Percentiles rank a stretch among this genome's conserved stretches.
Evolutionary conservation across 345 rosid genomes (phyloP).

Genomic region (Iberis pinnata): DNA sequence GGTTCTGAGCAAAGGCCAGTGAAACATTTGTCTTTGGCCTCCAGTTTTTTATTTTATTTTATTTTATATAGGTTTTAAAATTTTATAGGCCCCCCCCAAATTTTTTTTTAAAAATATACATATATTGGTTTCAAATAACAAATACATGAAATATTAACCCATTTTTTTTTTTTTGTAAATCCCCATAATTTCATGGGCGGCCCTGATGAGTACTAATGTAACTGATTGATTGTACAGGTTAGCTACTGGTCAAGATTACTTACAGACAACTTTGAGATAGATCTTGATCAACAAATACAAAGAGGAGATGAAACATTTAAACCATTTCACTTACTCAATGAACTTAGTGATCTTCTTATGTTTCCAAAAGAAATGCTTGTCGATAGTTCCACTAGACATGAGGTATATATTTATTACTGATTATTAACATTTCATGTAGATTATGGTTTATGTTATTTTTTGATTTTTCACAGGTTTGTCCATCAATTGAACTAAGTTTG

Average conservation of each 20-base stretch:
- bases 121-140: too few species aligned
- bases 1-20: too few species aligned
- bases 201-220: too few species aligned
- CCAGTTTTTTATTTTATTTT: too few species aligned
- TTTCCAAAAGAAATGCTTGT: slow-evolving; percentile 93
- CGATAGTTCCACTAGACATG: slow-evolving; percentile 59
- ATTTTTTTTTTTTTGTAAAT: too few species aligned
- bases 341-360: slow-evolving; percentile 90
- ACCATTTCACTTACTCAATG: slow-evolving; percentile 62
- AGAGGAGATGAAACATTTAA: slow-evolving; percentile 36
- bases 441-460: slow-evolving; percentile 2
- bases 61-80: too few species aligned
- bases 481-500: slow-evolving; percentile 62
- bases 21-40: too few species aligned
- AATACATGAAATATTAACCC: too few species aligned
- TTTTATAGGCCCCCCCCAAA: too few species aligned
- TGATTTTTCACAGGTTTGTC: slow-evolving; percentile 58
- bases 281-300: slow-evolving; percentile 33
- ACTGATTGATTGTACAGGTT: slow-evolving; percentile 47
- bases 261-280: slow-evolving; percentile 56
- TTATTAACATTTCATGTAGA: neutral
- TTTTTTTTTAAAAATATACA: too few species aligned
- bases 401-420: slow-evolving; percentile 39
- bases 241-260: slow-evolving; percentile 91
- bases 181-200: too few species aligned